Percentiles rank a stretch among this genome's conserved stretches.
These are phyloP conservation scores for Candida silvicultrix DNA, from an alignment of 805 yeast species.

Conservation along the genomic window DNA sequence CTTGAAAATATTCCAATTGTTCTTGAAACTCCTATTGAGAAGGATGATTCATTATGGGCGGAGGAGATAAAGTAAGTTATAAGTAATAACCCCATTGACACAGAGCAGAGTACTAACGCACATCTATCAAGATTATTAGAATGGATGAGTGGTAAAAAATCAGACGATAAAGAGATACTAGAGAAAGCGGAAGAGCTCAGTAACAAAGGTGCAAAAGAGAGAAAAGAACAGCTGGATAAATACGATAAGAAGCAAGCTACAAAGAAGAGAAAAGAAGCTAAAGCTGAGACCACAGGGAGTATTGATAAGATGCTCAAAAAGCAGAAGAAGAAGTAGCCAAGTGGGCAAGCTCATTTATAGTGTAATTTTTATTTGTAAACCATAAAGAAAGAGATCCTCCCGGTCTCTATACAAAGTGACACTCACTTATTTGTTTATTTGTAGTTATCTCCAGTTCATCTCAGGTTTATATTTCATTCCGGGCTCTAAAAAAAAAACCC, in stretches of 20 bases:
- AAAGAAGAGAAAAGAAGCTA: conserved; percentile 17
- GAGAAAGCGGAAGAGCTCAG: conserved; percentile 44
- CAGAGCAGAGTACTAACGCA: no score
- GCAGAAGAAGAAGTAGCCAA: no score
- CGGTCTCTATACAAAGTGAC: no score
- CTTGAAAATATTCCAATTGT: conserved; percentile 69
- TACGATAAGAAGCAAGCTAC: conserved; percentile 47
- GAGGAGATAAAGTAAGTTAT: conserved; percentile 60
- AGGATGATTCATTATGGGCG: conserved; percentile 63
- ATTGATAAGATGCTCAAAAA: background rate
- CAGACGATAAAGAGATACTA: conserved; percentile 49
- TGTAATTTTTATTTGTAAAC: no score
- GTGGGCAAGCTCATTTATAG: no score
- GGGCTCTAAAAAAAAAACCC: no score
- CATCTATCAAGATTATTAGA: conserved; percentile 60
- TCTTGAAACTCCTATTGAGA: conserved; percentile 77
- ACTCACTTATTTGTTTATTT: no score
- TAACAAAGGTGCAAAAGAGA: conserved; percentile 56
- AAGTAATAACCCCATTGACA: no score
- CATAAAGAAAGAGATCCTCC: no score
- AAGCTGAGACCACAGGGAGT: background rate
- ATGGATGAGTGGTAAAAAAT: conserved; percentile 60
- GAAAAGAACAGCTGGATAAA: conserved; percentile 63
- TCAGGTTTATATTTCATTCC: no score
- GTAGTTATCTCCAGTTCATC: no score